phyloP scores from a whole-genome alignment of 1,139 yeast genomes.

The Pichia cactophila region DNA sequence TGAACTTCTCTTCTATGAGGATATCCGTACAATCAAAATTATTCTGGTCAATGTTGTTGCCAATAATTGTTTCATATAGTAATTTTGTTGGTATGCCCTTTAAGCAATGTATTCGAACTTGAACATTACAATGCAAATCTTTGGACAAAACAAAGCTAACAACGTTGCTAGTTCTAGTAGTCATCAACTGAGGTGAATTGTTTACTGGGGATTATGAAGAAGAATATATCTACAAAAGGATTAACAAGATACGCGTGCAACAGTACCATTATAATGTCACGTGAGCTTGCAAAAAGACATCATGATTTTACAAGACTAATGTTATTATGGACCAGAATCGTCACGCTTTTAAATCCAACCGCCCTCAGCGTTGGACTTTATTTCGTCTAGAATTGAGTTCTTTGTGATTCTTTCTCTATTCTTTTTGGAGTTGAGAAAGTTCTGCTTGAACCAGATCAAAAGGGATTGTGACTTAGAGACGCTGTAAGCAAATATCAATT shows the following conservation, averaged over 20 bases:
- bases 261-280: neutral
- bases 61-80: constrained; percentile 1
- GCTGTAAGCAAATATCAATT: constrained; percentile 39
- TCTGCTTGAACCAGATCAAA: constrained; percentile 21
- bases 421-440: constrained; percentile 19
- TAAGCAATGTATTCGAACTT: constrained; percentile 8
- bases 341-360: constrained; percentile 7
- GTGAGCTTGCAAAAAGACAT: neutral
- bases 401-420: constrained; percentile 12
- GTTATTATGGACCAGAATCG: no score
- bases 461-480: constrained; percentile 23
- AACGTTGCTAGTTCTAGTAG: constrained; percentile 8
- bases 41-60: neutral
- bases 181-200: neutral
- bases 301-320: neutral
- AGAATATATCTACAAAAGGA: no score
- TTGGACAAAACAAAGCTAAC: constrained; percentile 60
- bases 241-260: no score
- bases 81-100: constrained; percentile 10
- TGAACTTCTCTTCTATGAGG: constrained; percentile 8
- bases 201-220: no score
- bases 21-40: constrained; percentile 1
- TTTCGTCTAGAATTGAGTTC: constrained; percentile 2
- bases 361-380: neutral
- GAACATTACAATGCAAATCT: constrained; percentile 55